Percentiles rank a stretch among this genome's conserved stretches.
Conservation (phyloP, 2,329 filamentous ascomycete species). For the Aspergillus carbonarius region DNA sequence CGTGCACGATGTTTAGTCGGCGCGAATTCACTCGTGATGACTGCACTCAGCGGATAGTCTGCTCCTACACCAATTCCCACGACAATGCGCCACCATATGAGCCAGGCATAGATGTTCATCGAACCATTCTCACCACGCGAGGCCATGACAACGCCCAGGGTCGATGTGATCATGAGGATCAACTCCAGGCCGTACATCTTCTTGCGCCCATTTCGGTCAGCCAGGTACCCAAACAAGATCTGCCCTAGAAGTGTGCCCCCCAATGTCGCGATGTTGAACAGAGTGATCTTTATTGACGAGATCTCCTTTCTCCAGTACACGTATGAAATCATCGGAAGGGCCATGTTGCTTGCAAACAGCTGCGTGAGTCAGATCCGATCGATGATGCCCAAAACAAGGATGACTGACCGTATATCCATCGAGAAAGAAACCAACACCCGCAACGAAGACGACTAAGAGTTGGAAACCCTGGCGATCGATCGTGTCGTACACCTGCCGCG, state of each 20-base stretch:
- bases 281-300: conserved; percentile 35
- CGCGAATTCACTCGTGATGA: conserved; percentile 64
- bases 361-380: conserved; percentile 12
- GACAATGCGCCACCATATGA: conserved; percentile 50
- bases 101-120: conserved; percentile 47
- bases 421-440: conserved; percentile 52
- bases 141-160: conserved; percentile 48
- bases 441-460: conserved; percentile 47
- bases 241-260: conserved; percentile 50
- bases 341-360: conserved; percentile 52
- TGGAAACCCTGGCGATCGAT: conserved; percentile 45
- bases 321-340: conserved; percentile 50
- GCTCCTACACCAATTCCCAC: conserved; percentile 61
- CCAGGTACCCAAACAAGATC: conserved; percentile 48
- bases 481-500: conserved; percentile 46
- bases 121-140: conserved; percentile 44
- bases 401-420: conserved; percentile 44
- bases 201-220: conserved; percentile 50
- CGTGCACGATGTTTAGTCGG: conserved; percentile 62
- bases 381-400: neutral
- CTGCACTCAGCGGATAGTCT: conserved; percentile 66
- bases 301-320: conserved; percentile 48
- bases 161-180: conserved; percentile 48
- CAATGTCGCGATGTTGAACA: conserved; percentile 49
- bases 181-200: conserved; percentile 54